Evolutionary conservation across 2,329 filamentous ascomycete genomes (phyloP).

Genomic region (Diplodia mutila): DNA sequence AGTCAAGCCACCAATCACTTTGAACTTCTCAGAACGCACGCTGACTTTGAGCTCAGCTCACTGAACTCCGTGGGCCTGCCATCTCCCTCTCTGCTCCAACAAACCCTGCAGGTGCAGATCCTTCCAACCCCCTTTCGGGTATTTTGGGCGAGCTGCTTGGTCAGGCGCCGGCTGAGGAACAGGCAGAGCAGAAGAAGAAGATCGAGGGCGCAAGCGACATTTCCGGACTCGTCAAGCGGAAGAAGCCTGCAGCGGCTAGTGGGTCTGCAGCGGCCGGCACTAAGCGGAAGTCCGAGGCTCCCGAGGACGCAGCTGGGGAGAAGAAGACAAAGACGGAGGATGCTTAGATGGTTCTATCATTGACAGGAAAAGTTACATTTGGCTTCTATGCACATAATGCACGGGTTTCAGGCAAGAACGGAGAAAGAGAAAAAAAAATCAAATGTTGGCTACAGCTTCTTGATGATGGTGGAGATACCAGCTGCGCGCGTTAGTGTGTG

Average conservation of each 20-base stretch:
- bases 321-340: slow-evolving; percentile 28
- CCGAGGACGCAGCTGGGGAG: slow-evolving; percentile 24
- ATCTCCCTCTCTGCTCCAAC: slow-evolving; percentile 62
- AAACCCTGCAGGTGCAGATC: slow-evolving; percentile 52
- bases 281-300: slow-evolving; percentile 24
- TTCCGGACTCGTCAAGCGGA: slow-evolving; percentile 73
- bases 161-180: slow-evolving; percentile 63
- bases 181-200: slow-evolving; percentile 70
- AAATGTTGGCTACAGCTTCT: not conserved
- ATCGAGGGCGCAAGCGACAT: slow-evolving; percentile 76
- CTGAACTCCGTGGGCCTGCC: slow-evolving; percentile 69
- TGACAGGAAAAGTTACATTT: not conserved
- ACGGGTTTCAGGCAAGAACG: not conserved
- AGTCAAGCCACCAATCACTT: slow-evolving; percentile 33
- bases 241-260: slow-evolving; percentile 40
- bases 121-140: slow-evolving; percentile 55
- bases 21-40: not conserved
- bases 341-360: not conserved
- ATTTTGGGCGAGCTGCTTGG: slow-evolving; percentile 68
- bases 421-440: no score
- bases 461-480: no score
- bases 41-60: slow-evolving; percentile 55
- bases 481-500: no score
- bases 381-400: not conserved
- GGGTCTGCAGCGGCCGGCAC: not conserved